A percentile compares a stretch with the other conserved stretches of the same genome.
Conservation (phyloP, 2,329 filamentous ascomycete genomes). For the Gliomastix tumulicola region DNA sequence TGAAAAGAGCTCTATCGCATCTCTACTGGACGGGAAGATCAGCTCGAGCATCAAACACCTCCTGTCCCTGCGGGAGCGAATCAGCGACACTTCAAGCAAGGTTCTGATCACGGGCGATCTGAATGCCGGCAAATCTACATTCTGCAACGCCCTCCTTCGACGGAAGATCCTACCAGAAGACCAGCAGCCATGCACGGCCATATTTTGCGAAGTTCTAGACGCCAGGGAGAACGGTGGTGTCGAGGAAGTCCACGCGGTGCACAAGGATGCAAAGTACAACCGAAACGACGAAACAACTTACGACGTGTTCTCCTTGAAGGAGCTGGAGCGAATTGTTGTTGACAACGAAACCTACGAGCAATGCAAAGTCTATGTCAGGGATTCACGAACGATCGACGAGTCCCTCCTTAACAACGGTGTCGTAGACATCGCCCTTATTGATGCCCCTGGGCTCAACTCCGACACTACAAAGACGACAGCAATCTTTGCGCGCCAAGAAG, state of each 20-base stretch:
- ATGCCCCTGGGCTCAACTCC: conserved; percentile 90
- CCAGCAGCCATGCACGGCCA: conserved; percentile 95
- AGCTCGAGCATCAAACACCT: conserved; percentile 89
- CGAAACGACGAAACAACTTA: conserved; percentile 92
- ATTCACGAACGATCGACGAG: conserved; percentile 82
- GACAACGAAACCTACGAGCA: conserved; percentile 76
- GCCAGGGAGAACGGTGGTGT: conserved; percentile 82
- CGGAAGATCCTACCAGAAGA: conserved; percentile 93
- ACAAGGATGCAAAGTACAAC: conserved; percentile 72
- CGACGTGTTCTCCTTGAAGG: conserved; percentile 69
- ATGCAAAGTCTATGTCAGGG: conserved; percentile 95
- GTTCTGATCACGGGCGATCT: conserved; percentile 92
- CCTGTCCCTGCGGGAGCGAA: conserved; percentile 77
- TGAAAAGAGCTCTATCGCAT: conserved; percentile 85
- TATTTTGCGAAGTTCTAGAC: conserved; percentile 96
- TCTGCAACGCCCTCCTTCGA: conserved; percentile 93
- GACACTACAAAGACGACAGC: conserved; percentile 97
- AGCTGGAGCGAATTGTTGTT: conserved; percentile 82
- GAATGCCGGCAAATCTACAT: conserved; percentile 97
- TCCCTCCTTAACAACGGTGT: conserved; percentile 95
- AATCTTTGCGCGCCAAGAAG: conserved; percentile 93
- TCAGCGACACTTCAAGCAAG: conserved; percentile 96
- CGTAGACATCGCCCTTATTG: conserved; percentile 95
- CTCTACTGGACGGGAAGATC: conserved; percentile 88
- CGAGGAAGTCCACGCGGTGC: conserved; percentile 96